A percentile compares a stretch with the other conserved stretches of the same genome.
Conservation (phyloP, 2,329 filamentous ascomycete genomes). For the Zalaria obscura region DNA sequence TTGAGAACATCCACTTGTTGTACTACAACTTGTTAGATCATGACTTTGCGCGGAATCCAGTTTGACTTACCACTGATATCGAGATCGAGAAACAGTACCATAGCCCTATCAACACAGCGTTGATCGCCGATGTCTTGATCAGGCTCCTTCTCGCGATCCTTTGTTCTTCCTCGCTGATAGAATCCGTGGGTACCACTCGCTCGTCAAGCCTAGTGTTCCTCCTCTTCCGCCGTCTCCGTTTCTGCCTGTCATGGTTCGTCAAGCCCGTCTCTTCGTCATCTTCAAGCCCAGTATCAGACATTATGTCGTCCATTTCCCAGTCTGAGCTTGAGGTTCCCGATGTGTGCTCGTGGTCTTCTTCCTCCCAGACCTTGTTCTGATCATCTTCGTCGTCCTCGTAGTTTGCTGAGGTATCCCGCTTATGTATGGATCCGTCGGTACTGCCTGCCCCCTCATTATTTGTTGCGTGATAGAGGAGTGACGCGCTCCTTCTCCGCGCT, state of each 20-base stretch:
- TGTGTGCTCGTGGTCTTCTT: not conserved
- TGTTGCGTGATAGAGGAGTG: not conserved
- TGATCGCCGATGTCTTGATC: slow-evolving; percentile 53
- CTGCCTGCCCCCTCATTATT: not conserved
- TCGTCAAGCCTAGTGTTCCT: slow-evolving; percentile 57
- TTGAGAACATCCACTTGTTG: slow-evolving; percentile 99
- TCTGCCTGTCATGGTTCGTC: slow-evolving; percentile 56
- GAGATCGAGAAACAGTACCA: slow-evolving; percentile 89
- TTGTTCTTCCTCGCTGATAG: slow-evolving; percentile 55
- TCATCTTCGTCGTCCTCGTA: not conserved
- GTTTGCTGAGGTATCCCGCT: not conserved
- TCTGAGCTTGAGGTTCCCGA: slow-evolving; percentile 26
- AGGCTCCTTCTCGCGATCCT: slow-evolving; percentile 64
- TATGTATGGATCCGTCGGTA: not conserved
- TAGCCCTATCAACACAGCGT: slow-evolving; percentile 65
- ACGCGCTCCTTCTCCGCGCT: not conserved
- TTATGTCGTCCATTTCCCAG: slow-evolving; percentile 42
- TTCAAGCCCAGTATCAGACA: slow-evolving; percentile 53
- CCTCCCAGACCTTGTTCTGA: not conserved
- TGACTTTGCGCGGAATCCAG: not conserved
- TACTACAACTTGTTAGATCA: slow-evolving; percentile 41
- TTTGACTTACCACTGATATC: slow-evolving; percentile 64
- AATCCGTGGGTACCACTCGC: slow-evolving; percentile 46
- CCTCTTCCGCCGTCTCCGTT: slow-evolving; percentile 49
- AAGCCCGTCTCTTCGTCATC: slow-evolving; percentile 86